Base-by-base conservation (phyloP, 2,329 filamentous ascomycete genomes). In the Monilinia laxa region DNA sequence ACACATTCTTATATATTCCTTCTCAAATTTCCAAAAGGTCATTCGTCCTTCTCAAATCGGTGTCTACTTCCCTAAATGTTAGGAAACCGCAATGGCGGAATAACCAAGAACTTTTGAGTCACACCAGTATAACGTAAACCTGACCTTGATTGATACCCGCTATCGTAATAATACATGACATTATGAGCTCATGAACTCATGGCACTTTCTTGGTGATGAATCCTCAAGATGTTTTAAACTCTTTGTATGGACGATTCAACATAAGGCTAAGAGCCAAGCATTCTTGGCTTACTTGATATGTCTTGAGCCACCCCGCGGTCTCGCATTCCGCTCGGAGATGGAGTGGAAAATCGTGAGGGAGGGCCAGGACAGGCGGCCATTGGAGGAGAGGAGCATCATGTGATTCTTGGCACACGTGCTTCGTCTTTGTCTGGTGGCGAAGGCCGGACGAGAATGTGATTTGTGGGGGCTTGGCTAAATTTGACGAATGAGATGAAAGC, bases 1-100 rank as follows among this genome's bases (percentile, higher is more conserved):
- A 49, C 42, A 18, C 42, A 60, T 18, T 20, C 42, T 60, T 60
- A 60, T 60, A 60, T 60, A 38, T 51, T 23, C 28, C 42, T 59
- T 49, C 42, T 35, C 5, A 35, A 35, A 35, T 6, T 35, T 35
- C 31, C 31, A 35, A 35, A 35, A 35, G 31, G 7, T 35, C 31
- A 9, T 35, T 35, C 31, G 31, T 6, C 57, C 12, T 49, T 49
- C 28, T 28, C 9, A 20, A 49, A 60, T 49, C 5, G 3, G 20
- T 28, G 35, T 60, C 11, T n/a, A 38, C 20, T 10, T 60, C 6
- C 14, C 28, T 47, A 31, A 16, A 38, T n/a, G 20, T 35, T 3
- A 49, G 28, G 28, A 49, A 60, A 47, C 57, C 20, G 49, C 20
- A 49, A 35, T 49, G 57, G 57, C 18, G 57, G 42, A 49, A 60